These are phyloP conservation scores for Kokia cookei DNA, from an alignment of 441 rosid species.

Conservation along the genomic window DNA sequence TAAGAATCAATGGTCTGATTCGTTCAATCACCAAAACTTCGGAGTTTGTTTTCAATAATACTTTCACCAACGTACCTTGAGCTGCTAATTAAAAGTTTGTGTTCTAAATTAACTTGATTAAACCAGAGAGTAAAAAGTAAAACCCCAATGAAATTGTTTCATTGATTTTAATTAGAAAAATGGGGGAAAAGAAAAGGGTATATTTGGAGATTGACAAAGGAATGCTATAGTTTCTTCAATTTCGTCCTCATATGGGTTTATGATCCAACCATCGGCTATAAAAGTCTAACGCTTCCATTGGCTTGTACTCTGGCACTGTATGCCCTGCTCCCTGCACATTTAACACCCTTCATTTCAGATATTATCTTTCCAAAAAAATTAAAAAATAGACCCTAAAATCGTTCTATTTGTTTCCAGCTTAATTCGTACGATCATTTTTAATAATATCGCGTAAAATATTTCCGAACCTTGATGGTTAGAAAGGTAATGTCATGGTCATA, in stretches of 20 bases:
- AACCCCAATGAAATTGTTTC: not conserved
- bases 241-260: slow-evolving; percentile 25
- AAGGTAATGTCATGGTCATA: slow-evolving; percentile 49
- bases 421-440: not conserved
- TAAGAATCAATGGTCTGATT: no score
- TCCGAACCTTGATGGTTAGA: slow-evolving; percentile 45
- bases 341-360: no score
- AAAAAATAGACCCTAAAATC: no score
- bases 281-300: slow-evolving; percentile 63
- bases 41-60: no score
- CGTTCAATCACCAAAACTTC: no score
- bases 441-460: no score
- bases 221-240: not conserved
- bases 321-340: slow-evolving; percentile 62
- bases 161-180: no score
- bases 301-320: slow-evolving; percentile 67
- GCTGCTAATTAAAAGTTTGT: not conserved
- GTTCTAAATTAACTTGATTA: no score
- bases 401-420: no score
- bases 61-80: no score
- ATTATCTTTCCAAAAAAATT: no score
- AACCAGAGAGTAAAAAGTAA: not conserved
- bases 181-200: not conserved
- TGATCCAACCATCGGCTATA: slow-evolving; percentile 62
- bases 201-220: not conserved